These are phyloP conservation scores for Pythium brachiatum DNA, from an alignment of 352 stramenopile species.

Conservation along the genomic window DNA sequence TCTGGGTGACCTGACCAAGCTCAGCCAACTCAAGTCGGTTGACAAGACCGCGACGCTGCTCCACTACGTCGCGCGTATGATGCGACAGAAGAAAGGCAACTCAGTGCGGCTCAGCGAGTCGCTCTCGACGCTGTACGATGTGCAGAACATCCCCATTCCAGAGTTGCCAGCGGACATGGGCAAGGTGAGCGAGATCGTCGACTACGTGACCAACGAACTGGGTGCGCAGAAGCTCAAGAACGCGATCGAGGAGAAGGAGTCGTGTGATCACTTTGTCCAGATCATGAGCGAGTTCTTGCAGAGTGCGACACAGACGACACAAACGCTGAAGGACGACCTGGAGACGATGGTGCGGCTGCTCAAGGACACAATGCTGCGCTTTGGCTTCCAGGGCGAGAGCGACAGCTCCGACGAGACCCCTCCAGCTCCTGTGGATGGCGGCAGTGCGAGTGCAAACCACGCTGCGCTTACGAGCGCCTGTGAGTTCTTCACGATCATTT, in stretches of 20 bases:
- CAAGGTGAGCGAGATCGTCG: slow-evolving; percentile 55
- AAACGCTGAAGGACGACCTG: slow-evolving; percentile 43
- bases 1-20: slow-evolving; percentile 59
- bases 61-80: slow-evolving; percentile 71
- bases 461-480: slow-evolving; percentile 39
- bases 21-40: slow-evolving; percentile 63
- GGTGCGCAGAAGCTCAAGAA: slow-evolving; percentile 73
- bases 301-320: slow-evolving; percentile 30
- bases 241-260: slow-evolving; percentile 65
- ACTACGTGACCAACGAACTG: slow-evolving; percentile 61
- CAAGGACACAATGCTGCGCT: slow-evolving; percentile 59
- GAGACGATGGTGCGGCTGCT: slow-evolving; percentile 46
- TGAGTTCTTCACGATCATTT: slow-evolving; percentile 71
- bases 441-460: slow-evolving; percentile 20
- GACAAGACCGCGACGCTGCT: slow-evolving; percentile 65
- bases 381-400: slow-evolving; percentile 39
- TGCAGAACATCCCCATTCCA: slow-evolving; percentile 74
- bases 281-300: slow-evolving; percentile 67
- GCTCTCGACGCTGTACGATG: slow-evolving; percentile 63
- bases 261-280: slow-evolving; percentile 56
- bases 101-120: slow-evolving; percentile 57
- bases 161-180: slow-evolving; percentile 73
- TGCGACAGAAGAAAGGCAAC: slow-evolving; percentile 68
- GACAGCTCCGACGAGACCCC: slow-evolving; percentile 32
- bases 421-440: neutral